Conservation (phyloP, 1,284 basidiomycete species). For the Vanrija sp. region DNA sequence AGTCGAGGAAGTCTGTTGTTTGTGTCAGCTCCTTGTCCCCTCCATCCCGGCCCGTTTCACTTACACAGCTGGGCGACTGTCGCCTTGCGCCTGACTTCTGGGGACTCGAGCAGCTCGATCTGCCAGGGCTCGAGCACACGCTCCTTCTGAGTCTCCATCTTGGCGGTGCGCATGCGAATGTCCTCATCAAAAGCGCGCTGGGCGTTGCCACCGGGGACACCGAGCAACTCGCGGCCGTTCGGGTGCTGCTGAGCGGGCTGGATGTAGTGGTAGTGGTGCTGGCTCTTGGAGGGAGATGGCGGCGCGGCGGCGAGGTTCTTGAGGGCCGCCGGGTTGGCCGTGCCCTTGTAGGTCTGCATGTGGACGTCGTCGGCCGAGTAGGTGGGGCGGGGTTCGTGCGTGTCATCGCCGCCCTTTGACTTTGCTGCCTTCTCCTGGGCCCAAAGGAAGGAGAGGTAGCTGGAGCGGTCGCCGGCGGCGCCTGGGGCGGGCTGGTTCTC, state of each 20-base stretch:
- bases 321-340: slow-evolving; percentile 50
- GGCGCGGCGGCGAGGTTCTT: slow-evolving; percentile 52
- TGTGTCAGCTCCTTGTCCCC: slow-evolving; percentile 1
- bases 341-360: slow-evolving; percentile 48
- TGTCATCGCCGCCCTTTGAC: slow-evolving; percentile 23
- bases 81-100: slow-evolving; percentile 85
- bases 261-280: slow-evolving; percentile 16
- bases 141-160: slow-evolving; percentile 31
- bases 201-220: slow-evolving; percentile 9
- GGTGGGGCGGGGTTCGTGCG: slow-evolving; percentile 11
- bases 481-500: slow-evolving; percentile 22
- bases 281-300: background rate
- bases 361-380: slow-evolving; percentile 42
- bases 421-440: slow-evolving; percentile 20
- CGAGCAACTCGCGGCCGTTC: slow-evolving; percentile 13
- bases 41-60: slow-evolving; percentile 16
- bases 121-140: slow-evolving; percentile 68
- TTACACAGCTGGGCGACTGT: slow-evolving; percentile 92
- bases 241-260: slow-evolving; percentile 7
- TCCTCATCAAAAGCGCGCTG: slow-evolving; percentile 29
- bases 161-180: slow-evolving; percentile 42
- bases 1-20: slow-evolving; percentile 78
- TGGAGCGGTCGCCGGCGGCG: slow-evolving; percentile 25
- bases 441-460: slow-evolving; percentile 45
- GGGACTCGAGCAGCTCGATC: slow-evolving; percentile 69